Percentiles rank a stretch among this genome's conserved stretches.
Evolutionary conservation across 192 early-diverging fungal species (phyloP).

Genomic region (Cetraspora pellucida): DNA sequence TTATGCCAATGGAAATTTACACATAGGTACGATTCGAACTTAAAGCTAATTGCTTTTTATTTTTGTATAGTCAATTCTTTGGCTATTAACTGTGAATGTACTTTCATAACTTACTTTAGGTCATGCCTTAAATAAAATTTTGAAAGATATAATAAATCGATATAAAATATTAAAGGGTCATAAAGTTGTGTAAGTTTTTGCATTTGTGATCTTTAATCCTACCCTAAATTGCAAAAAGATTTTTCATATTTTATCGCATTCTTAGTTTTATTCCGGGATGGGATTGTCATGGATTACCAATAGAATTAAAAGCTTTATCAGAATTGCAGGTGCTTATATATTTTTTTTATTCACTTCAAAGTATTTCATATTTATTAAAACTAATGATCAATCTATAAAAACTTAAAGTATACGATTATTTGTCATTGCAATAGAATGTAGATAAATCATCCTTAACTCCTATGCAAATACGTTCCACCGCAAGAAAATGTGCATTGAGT

Average conservation of each 20-base stretch:
- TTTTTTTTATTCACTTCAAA: not conserved
- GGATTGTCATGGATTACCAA: conserved; percentile 82
- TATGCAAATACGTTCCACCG: conserved; percentile 54
- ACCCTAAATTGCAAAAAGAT: not conserved
- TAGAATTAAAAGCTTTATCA: conserved; percentile 76
- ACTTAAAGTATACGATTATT: not conserved
- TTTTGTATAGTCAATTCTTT: not conserved
- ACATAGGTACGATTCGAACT: conserved; percentile 42
- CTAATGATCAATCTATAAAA: not conserved
- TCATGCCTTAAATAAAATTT: conserved; percentile 81
- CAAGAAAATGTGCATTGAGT: conserved; percentile 61
- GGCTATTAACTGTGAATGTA: not conserved
- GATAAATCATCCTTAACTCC: conserved; percentile 43
- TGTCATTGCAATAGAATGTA: not conserved
- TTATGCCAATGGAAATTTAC: conserved; percentile 77
- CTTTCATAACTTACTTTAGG: conserved; percentile 34
- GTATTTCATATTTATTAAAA: too few relatives aligned
- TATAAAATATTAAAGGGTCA: conserved; percentile 71
- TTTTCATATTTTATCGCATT: not conserved
- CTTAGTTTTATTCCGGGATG: conserved; percentile 74
- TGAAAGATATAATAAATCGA: conserved; percentile 79
- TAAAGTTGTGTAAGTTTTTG: conserved; percentile 59
- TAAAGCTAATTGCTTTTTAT: not conserved
- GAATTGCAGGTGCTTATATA: conserved; percentile 48
- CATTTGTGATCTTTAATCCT: not conserved